phyloP scores from a whole-genome alignment of 306 rosid species.

The Ochetophila trinervis region DNA sequence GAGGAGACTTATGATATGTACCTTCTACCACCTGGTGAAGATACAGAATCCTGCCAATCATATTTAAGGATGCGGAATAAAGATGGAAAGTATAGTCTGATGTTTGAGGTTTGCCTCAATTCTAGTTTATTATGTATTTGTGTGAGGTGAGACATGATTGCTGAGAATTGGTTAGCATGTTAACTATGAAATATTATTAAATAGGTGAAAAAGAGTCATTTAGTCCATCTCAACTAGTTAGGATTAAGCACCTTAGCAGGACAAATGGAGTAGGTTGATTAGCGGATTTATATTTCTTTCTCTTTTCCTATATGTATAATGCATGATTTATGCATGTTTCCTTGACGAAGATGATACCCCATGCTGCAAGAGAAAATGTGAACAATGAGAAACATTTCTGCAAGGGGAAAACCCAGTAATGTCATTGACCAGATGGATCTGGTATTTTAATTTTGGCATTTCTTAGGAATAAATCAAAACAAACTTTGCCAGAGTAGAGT shows the following conservation, averaged over 20 bases:
- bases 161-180: not conserved
- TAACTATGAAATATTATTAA: not conserved
- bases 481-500: no score
- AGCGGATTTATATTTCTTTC: no score
- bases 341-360: no score
- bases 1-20: constrained; percentile 96
- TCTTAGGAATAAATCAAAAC: no score
- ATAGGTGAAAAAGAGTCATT: not conserved
- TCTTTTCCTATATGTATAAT: no score
- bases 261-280: no score
- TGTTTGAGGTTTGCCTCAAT: constrained; percentile 84
- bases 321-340: no score
- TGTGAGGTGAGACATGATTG: not conserved
- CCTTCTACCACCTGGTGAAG: constrained; percentile 99
- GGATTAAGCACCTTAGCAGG: not conserved
- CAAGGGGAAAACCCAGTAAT: no score
- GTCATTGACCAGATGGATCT: no score
- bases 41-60: constrained; percentile 97
- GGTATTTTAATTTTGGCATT: no score
- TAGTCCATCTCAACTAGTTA: not conserved
- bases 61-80: constrained; percentile 97
- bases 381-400: no score
- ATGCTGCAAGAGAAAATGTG: no score
- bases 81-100: constrained; percentile 97
- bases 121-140: constrained; percentile 15